Percentiles rank a stretch among this genome's conserved stretches.
phyloP scores from a whole-genome alignment of 169 alveolate genomes.

The Plasmodium blacklocki region DNA sequence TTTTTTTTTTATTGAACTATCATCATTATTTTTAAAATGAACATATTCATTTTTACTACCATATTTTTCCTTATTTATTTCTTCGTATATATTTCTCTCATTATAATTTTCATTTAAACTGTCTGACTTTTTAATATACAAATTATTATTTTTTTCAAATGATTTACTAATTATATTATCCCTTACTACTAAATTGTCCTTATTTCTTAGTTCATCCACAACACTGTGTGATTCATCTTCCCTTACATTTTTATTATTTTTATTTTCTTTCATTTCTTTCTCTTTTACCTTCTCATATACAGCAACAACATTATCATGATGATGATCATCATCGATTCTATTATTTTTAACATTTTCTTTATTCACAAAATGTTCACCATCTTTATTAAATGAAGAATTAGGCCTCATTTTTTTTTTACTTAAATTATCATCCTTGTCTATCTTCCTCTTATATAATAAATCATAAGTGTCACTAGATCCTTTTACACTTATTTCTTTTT shows the following conservation, averaged over 20 bases:
- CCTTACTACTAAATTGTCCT: too few species aligned
- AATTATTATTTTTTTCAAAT: too few species aligned
- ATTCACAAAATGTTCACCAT: not conserved
- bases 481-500: conserved; percentile 17
- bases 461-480: conserved; percentile 19
- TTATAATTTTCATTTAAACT: too few species aligned
- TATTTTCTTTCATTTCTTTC: not conserved
- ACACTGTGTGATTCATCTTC: not conserved
- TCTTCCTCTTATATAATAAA: conserved; percentile 30
- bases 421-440: conserved; percentile 16
- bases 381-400: not conserved
- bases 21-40: too few species aligned
- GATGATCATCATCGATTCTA: not conserved
- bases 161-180: too few species aligned
- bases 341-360: not conserved
- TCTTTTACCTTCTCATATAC: not conserved
- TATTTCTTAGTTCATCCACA: too few species aligned
- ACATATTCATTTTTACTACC: too few species aligned
- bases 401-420: conserved; percentile 9
- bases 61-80: too few species aligned
- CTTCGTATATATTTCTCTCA: too few species aligned
- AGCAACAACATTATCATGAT: too few species aligned
- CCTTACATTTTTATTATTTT: not conserved
- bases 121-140: too few species aligned
- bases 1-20: too few species aligned